These are phyloP conservation scores for Tulasnella sp. DNA, from an alignment of 768 basidiomycete genomes.

Conservation along the genomic window DNA sequence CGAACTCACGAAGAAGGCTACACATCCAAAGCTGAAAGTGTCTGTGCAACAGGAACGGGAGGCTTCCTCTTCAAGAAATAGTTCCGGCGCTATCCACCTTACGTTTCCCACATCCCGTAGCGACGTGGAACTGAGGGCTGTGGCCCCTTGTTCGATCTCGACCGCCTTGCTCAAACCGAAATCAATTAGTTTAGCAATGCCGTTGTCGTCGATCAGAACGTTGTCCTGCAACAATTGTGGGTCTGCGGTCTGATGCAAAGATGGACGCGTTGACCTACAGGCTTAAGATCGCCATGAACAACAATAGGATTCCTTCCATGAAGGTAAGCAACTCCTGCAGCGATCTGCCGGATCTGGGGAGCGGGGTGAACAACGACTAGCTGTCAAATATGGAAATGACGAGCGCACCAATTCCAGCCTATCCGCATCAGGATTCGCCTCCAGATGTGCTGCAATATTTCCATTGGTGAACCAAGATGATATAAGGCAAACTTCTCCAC, in stretches of 20 bases:
- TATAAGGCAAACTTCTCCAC: neutral
- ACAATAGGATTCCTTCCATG: neutral
- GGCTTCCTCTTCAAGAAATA: neutral
- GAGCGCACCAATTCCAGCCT: neutral
- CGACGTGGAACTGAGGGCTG: neutral
- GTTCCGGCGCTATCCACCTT: neutral
- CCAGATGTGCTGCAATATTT: neutral
- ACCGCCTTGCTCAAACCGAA: neutral
- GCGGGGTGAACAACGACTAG: neutral
- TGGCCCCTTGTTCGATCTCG: neutral
- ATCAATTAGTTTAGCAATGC: neutral
- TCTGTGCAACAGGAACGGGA: neutral
- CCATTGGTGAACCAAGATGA: neutral
- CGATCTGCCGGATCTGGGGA: neutral
- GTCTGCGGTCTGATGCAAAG: no score
- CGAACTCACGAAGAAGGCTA: neutral
- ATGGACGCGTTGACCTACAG: neutral
- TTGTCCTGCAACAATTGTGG: neutral
- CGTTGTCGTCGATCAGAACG: neutral
- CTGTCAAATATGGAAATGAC: neutral
- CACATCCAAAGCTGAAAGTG: neutral
- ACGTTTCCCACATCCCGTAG: neutral
- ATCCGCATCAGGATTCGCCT: neutral
- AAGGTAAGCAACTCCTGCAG: neutral
- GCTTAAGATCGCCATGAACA: neutral